Evolutionary conservation across 108 stramenopile species (phyloP), one percentile per base, ranked within the genome.

Genomic region (Nitzschia palea): DNA sequence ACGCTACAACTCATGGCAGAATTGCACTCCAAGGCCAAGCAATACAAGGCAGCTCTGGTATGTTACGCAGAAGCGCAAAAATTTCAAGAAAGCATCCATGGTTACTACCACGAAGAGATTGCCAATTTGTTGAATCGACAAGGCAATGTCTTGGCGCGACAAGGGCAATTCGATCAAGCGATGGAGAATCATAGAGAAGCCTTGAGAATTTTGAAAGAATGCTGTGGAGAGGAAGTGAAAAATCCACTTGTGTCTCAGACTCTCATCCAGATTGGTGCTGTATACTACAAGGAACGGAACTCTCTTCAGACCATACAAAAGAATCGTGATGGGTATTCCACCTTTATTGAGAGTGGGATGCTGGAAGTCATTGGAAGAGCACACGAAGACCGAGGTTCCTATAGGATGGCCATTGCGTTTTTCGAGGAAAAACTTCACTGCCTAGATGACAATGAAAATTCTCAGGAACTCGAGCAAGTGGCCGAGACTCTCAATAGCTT

Each of bases 221-320:
- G 70, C 27, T 57, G 55, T 28, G 83, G 80, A 15, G 84, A 83
- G 47, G 80, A 79, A 52, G 65, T 82, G 20, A 82, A 84, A 54
- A 71, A 89, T 63, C 82, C 79, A 12, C 45, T 72, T 4, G 82
- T 86, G 32, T 84, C 82, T 30, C 77, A 86, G 43, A 89, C 88
- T 40, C 62, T 89, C 14, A 84, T 86, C 62, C 79, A 74, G 9
- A 89, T 89, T 59, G 88, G 88, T 18, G 80, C 82, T 47, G 88
- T 89, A 1, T 89, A 89, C 64, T 89, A 89, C 71, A 78, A 74
- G 29, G 88, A 89, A 65, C 75, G 82, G 26, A 89, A 89, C 61
- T 77, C 84, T 23, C 62, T 86, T 4, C 51, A 70, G 20, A 83
- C 73, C 25, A 83, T 83, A 42, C 73, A 78, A 54, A 70, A 79